Conservation (phyloP, 2,329 filamentous ascomycete genomes). For the Cercospora sp. region DNA sequence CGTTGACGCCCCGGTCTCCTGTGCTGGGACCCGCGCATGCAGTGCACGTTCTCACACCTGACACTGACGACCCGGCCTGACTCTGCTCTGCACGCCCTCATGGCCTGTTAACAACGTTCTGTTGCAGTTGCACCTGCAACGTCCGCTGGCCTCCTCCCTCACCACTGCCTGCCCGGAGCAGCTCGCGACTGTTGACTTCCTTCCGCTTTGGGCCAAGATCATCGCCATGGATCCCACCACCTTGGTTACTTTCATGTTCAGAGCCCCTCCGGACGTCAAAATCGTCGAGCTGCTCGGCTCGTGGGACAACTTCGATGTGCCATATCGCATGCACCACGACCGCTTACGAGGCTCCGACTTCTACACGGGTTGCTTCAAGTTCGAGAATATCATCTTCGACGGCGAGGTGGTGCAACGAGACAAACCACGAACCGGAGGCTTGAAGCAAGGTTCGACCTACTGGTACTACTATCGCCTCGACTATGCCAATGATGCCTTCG, state of each 20-base stretch:
- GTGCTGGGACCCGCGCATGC: not conserved
- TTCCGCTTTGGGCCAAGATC: slow-evolving; percentile 13
- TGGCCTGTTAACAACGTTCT: slow-evolving; percentile 3
- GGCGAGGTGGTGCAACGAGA: slow-evolving; percentile 58
- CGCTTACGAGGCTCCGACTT: slow-evolving; percentile 69
- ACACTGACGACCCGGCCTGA: not conserved
- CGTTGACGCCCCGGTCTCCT: not conserved
- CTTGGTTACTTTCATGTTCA: slow-evolving; percentile 43
- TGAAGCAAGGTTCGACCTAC: slow-evolving; percentile 91
- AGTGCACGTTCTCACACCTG: not conserved
- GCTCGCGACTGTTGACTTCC: not conserved
- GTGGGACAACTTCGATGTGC: slow-evolving; percentile 87
- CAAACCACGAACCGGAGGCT: slow-evolving; percentile 68
- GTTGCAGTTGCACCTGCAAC: not conserved
- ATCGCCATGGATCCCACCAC: slow-evolving; percentile 40
- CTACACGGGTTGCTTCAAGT: slow-evolving; percentile 86
- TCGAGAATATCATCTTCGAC: slow-evolving; percentile 80
- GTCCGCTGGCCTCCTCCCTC: not conserved
- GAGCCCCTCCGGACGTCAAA: slow-evolving; percentile 54
- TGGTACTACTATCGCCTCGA: slow-evolving; percentile 97
- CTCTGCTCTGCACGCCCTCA: not conserved
- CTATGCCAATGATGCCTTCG: slow-evolving; percentile 73
- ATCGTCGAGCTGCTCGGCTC: slow-evolving; percentile 83
- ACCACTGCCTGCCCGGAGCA: not conserved
- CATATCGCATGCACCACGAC: slow-evolving; percentile 81